Evolutionary conservation across 176 grass and related monocot genomes (phyloP), one percentile per base, ranked within the genome.

Genomic region (Cenchrus americanus): DNA sequence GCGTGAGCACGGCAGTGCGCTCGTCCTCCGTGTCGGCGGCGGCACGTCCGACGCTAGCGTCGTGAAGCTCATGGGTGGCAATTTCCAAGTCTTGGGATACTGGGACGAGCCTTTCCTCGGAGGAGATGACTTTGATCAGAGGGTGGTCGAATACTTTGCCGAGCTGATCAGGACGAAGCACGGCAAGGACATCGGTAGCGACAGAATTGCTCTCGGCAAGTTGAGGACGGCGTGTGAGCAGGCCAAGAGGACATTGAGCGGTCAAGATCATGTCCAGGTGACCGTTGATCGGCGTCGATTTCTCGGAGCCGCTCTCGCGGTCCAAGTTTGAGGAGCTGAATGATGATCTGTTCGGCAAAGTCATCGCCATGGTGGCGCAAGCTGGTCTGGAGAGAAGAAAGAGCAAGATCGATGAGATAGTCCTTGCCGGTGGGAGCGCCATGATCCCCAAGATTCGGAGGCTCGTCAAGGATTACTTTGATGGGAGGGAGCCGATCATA

Each of bases 171-270:
- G 17, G 50, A 18, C 13, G 23, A 78, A 77, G 64, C 51, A 77
- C 26, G 73, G 63, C 53, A 47, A 49, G 52, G 83, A 85, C 26
- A 69, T 50, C 5, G 50, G 24, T 1, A 3, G 68, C 1, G 83
- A 85, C 19, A 10, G 0, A 0, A 8, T 34, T 13, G 83, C 74
- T 48, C 83, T 78, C 0, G 18, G 63, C 1, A 85, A 37, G 40
- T 18, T 85, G 18, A 18, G 41, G 63, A 34, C 53, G 14, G 74
- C 41, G 2, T 85, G 74, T 21, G 83, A 85, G 83, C 74, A 3
- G 32, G 83, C 83, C 17, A 85, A 85, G 83, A 85, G 69, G 83
- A 11, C 19, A 1, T 14, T 85, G 52, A 85, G 74, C 52, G 40
- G 18, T 19, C 24, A 77, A 18, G 64, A 77, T 18, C 40, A 30